A percentile compares a stretch with the other conserved stretches of the same genome.
Conservation (phyloP, 2,329 filamentous ascomycete species). For the Colletotrichum lentis region DNA sequence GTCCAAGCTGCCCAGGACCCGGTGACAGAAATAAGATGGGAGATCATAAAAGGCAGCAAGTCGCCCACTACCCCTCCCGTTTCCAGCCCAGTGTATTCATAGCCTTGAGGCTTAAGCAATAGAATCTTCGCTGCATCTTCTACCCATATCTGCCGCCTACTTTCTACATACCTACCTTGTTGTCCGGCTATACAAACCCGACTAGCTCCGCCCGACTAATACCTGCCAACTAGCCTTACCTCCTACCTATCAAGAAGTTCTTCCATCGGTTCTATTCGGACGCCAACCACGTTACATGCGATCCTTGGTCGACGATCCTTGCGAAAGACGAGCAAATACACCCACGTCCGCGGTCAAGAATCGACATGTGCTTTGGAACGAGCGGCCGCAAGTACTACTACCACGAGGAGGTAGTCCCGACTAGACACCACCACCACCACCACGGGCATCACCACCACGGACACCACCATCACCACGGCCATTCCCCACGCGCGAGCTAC, state of each 20-base stretch:
- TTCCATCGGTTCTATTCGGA: not conserved
- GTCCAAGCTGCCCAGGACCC: constrained; percentile 12
- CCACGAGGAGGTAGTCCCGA: constrained; percentile 61
- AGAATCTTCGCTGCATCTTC: constrained; percentile 30
- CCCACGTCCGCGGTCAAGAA: not conserved
- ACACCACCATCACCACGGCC: constrained; percentile 48
- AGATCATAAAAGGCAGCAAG: constrained; percentile 34
- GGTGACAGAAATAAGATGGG: not conserved
- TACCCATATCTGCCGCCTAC: constrained; percentile 14
- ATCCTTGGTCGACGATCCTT: not conserved
- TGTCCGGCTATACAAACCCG: not conserved
- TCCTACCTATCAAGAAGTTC: not conserved
- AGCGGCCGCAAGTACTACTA: constrained; percentile 61
- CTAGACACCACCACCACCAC: constrained; percentile 49
- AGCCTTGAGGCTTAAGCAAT: constrained; percentile 24
- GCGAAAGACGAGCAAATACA: not conserved
- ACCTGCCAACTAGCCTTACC: not conserved
- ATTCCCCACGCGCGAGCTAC: constrained; percentile 55
- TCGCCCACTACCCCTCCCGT: constrained; percentile 12
- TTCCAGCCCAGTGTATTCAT: constrained; percentile 6
- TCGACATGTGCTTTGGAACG: constrained; percentile 61
- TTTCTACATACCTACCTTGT: not conserved
- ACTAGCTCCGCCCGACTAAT: constrained; percentile 1
- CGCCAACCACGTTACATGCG: not conserved
- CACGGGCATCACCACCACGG: constrained; percentile 48